Conservation (phyloP, 257 asterid species). For the Cynanchum wilfordii region DNA sequence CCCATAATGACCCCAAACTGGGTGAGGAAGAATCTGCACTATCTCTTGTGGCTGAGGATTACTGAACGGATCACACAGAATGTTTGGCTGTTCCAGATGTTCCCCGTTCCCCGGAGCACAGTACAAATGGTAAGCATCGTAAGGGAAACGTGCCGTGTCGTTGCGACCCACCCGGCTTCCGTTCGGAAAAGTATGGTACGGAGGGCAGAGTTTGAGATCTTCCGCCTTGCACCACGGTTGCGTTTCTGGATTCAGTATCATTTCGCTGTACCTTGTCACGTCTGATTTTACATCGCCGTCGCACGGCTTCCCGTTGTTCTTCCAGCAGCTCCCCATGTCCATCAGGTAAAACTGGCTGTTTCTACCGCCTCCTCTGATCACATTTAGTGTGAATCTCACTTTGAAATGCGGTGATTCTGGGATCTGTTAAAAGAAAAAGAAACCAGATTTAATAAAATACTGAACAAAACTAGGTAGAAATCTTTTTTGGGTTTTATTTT, state of each 20-base stretch:
- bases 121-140: constrained; percentile 66
- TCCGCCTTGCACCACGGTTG: constrained; percentile 53
- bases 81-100: constrained; percentile 41
- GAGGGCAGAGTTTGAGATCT: constrained; percentile 52
- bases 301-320: constrained; percentile 70
- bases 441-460: too few relatives aligned
- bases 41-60: constrained; percentile 92
- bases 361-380: constrained; percentile 65
- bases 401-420: constrained; percentile 78
- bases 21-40: constrained; percentile 73
- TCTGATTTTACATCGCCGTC: constrained; percentile 75
- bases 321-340: constrained; percentile 97
- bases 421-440: constrained; percentile 28
- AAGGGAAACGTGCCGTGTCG: constrained; percentile 46
- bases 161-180: constrained; percentile 55
- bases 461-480: background rate
- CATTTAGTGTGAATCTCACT: constrained; percentile 64
- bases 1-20: constrained; percentile 76
- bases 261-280: constrained; percentile 75
- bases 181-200: constrained; percentile 61
- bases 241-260: constrained; percentile 66
- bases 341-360: constrained; percentile 68
- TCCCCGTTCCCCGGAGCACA: constrained; percentile 62
- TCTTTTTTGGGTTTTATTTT: too few relatives aligned
- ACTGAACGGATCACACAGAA: constrained; percentile 63